Evolutionary conservation across 345 rosid genomes (phyloP).

Genomic region (Salix caprea): DNA sequence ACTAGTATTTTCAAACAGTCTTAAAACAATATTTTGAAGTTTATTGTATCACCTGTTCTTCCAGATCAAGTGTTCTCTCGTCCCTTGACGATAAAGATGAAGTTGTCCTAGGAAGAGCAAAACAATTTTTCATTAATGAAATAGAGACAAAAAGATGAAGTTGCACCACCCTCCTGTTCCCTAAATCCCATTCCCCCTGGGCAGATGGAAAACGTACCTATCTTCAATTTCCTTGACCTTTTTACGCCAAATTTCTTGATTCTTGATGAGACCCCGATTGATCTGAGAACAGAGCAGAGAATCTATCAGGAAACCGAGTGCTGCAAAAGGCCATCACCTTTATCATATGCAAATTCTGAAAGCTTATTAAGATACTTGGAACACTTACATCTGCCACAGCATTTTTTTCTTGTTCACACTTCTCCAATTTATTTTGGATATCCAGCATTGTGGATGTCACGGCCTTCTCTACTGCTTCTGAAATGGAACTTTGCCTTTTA

Average conservation of each 20-base stretch:
- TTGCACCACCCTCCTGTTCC: too few relatives aligned
- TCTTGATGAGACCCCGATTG: slow-evolving; percentile 64
- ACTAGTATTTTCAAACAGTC: neutral
- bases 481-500: slow-evolving; percentile 50
- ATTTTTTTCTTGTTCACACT: slow-evolving; percentile 55
- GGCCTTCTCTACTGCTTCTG: slow-evolving; percentile 65
- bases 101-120: slow-evolving; percentile 42
- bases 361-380: neutral
- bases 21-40: neutral
- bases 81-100: slow-evolving; percentile 42
- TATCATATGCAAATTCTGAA: neutral
- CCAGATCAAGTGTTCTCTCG: slow-evolving; percentile 59
- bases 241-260: slow-evolving; percentile 59
- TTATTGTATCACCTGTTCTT: slow-evolving; percentile 61
- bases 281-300: slow-evolving; percentile 30
- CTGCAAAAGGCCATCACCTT: neutral
- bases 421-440: slow-evolving; percentile 59
- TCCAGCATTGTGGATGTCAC: slow-evolving; percentile 54
- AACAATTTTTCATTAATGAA: neutral
- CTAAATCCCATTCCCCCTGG: too few relatives aligned
- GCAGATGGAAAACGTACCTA: slow-evolving; percentile 36
- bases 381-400: slow-evolving; percentile 56
- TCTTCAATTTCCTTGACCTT: slow-evolving; percentile 73
- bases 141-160: neutral
- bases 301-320: neutral